phyloP scores from a whole-genome alignment of 2,329 filamentous ascomycete species.

The Ophiostoma sp. region DNA sequence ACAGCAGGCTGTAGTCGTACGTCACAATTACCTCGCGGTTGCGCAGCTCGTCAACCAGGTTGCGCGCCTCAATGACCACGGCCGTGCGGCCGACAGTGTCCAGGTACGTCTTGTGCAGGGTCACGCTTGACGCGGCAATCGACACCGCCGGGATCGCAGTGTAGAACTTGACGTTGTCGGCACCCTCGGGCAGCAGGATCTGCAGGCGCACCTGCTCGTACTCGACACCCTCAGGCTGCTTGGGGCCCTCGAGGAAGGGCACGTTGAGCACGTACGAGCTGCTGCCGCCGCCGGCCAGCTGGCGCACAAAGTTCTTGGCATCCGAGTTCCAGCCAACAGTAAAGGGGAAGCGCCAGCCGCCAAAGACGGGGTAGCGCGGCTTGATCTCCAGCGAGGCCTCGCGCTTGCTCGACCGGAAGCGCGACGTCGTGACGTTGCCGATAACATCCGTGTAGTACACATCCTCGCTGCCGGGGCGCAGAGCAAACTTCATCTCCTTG shows the following conservation, averaged over 20 bases:
- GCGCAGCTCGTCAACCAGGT: conserved; percentile 84
- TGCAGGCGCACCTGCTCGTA: conserved; percentile 77
- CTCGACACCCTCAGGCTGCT: conserved; percentile 75
- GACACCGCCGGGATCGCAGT: conserved; percentile 63
- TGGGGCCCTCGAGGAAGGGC: conserved; percentile 89
- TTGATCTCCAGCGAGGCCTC: conserved; percentile 84
- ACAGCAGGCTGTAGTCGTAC: conserved; percentile 74
- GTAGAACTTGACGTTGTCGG: conserved; percentile 71
- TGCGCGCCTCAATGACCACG: conserved; percentile 72
- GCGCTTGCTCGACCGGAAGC: conserved; percentile 70
- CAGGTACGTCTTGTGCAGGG: conserved; percentile 81
- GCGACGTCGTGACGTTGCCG: conserved; percentile 92
- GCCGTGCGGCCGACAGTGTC: conserved; percentile 86
- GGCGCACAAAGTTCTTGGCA: conserved; percentile 69
- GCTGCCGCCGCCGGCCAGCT: conserved; percentile 45
- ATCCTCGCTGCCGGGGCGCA: conserved; percentile 73
- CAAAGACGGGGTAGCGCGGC: conserved; percentile 93
- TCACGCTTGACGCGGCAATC: conserved; percentile 54
- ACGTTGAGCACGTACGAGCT: conserved; percentile 76
- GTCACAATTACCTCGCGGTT: conserved; percentile 78
- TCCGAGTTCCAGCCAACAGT: conserved; percentile 93
- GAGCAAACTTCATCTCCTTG: conserved; percentile 73
- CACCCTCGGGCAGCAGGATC: conserved; percentile 85
- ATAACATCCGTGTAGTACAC: conserved; percentile 95
- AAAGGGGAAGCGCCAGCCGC: conserved; percentile 97